phyloP scores from a whole-genome alignment of 805 yeast genomes.

The Ogataea henricii region DNA sequence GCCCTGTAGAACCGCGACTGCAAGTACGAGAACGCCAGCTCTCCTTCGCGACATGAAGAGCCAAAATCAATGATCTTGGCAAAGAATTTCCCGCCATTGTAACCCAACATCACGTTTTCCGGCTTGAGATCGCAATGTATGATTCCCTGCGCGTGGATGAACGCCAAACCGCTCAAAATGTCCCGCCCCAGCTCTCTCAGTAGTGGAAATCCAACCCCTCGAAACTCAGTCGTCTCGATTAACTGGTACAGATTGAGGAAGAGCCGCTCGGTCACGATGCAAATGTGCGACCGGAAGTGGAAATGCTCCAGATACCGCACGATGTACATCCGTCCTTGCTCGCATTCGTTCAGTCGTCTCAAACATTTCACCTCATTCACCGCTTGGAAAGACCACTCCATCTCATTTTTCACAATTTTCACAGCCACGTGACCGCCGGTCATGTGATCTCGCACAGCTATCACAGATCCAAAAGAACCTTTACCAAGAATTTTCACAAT shows the following conservation, averaged over 20 bases:
- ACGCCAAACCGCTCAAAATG: constrained; percentile 59
- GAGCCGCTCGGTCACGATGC: constrained; percentile 74
- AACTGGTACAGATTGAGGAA: constrained; percentile 67
- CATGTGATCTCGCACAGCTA: constrained; percentile 69
- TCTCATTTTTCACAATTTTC: constrained; percentile 73
- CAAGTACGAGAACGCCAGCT: constrained; percentile 50
- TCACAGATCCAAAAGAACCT: constrained; percentile 83
- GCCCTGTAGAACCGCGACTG: constrained; percentile 76
- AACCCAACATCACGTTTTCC: constrained; percentile 66
- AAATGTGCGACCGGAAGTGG: constrained; percentile 78
- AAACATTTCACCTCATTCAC: constrained; percentile 73
- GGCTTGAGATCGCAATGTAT: constrained; percentile 89
- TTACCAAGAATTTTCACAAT: constrained; percentile 61
- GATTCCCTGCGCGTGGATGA: constrained; percentile 55
- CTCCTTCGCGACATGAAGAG: constrained; percentile 51
- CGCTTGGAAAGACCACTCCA: constrained; percentile 76
- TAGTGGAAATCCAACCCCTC: constrained; percentile 47
- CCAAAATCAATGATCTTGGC: constrained; percentile 85
- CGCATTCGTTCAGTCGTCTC: constrained; percentile 43
- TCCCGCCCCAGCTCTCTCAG: constrained; percentile 52
- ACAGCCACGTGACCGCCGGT: constrained; percentile 61
- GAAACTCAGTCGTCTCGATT: constrained; percentile 49
- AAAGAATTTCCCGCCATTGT: constrained; percentile 33
- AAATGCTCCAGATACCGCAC: constrained; percentile 67
- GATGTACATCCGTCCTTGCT: constrained; percentile 37